These are phyloP conservation scores for Xylaria sp. DNA, from an alignment of 2,329 filamentous ascomycete species.

Conservation along the genomic window DNA sequence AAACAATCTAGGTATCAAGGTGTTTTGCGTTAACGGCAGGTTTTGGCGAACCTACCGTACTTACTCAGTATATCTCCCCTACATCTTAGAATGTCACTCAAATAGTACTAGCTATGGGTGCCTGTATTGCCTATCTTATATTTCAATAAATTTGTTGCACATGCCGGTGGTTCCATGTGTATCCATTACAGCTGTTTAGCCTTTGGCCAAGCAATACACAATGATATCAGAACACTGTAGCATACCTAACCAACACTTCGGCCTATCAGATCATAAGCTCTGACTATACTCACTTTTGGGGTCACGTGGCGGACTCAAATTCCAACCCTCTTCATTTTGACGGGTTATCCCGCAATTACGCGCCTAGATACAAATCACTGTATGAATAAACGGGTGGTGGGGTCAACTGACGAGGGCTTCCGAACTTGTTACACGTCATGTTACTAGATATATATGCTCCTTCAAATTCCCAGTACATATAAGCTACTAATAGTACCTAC, in stretches of 20 bases:
- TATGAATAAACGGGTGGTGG: background rate
- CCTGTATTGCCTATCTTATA: background rate
- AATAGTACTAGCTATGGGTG: background rate
- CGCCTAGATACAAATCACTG: conserved; percentile 1
- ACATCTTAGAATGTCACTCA: background rate
- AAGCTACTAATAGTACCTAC: too few species aligned
- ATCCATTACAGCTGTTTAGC: background rate
- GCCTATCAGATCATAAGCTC: background rate
- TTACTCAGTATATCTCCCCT: background rate
- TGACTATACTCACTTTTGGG: background rate
- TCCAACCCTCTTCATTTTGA: background rate
- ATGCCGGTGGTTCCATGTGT: background rate
- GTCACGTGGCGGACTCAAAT: background rate
- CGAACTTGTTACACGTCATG: conserved; percentile 6
- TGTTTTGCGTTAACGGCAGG: conserved; percentile 10
- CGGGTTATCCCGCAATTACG: conserved; percentile 10
- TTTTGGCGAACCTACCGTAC: conserved; percentile 20
- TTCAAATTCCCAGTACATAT: conserved; percentile 9
- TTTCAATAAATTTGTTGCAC: background rate
- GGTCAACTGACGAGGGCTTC: background rate
- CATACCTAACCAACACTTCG: background rate
- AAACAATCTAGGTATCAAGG: too few species aligned
- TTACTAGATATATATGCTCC: background rate
- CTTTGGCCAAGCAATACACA: background rate
- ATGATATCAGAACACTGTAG: background rate